Conservation (phyloP, 2,329 filamentous ascomycete species). For the Dichotomopilus funicola region DNA sequence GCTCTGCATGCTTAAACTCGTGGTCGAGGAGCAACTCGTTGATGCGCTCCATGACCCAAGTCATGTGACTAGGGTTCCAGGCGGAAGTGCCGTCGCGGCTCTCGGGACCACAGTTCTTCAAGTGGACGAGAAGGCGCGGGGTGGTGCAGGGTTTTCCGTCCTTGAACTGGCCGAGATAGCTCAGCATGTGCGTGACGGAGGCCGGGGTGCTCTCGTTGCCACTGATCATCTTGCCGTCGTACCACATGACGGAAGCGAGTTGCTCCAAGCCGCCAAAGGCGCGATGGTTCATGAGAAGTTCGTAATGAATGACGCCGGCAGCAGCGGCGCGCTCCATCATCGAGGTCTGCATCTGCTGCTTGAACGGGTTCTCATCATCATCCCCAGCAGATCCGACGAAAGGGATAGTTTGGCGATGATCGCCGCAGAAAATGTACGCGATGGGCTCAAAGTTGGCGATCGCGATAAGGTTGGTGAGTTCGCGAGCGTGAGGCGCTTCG, state of each 20-base stretch:
- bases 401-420: conserved; percentile 9
- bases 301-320: not conserved
- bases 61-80: conserved; percentile 35
- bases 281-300: conserved; percentile 15
- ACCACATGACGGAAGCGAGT: conserved; percentile 36
- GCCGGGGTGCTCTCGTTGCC: conserved; percentile 6
- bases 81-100: conserved; percentile 29
- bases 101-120: conserved; percentile 14
- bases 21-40: conserved; percentile 19
- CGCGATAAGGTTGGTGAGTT: conserved; percentile 10
- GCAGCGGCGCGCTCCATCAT: conserved; percentile 11
- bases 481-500: conserved; percentile 10
- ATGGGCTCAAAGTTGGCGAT: conserved; percentile 13
- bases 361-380: conserved; percentile 1
- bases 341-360: conserved; percentile 7
- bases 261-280: conserved; percentile 26
- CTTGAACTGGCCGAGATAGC: not conserved
- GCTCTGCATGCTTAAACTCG: conserved; percentile 26
- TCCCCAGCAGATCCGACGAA: conserved; percentile 6
- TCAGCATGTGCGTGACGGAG: conserved; percentile 8
- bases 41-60: conserved; percentile 32
- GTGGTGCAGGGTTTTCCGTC: conserved; percentile 21
- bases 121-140: conserved; percentile 33
- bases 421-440: conserved; percentile 12
- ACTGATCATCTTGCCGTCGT: conserved; percentile 29